Evolutionary conservation across 441 rosid genomes (phyloP), one percentile per base, ranked within the genome.

Genomic region (Theobroma grandiflorum): DNA sequence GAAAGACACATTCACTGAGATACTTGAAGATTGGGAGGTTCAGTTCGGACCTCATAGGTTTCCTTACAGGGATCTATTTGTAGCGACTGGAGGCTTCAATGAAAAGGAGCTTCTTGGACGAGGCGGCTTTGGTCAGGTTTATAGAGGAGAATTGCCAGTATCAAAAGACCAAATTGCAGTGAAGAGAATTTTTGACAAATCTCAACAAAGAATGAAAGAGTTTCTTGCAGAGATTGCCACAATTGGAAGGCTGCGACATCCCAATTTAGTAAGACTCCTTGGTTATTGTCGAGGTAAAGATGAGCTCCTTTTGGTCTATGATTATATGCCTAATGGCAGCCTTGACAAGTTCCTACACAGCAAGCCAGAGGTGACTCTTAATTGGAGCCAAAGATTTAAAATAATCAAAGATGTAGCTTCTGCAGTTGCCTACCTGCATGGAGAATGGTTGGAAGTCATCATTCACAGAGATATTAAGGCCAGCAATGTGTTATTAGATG

Each of bases 391-490:
- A 33, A 75, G 95, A 68, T 75, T 71, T 16, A 91, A 88, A 53
- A 86, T 91, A 35, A 73, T 91, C 15, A 80, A 85, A 0, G 93
- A 92, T 1, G 90, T 92, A n/a, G 93, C 95, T 2, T 89, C 91
- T 37, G 92, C 95, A 43, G 59, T 92, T 61, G 90, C 91, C 20
- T 92, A 92, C 74, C 76, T 90, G 76, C 95, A 92, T 83, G 91
- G 87, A 70, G 91, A 88, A 83, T 90, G 93, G 67, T 91, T 87
- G 63, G 89, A 86, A 70, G 91, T 89, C 71, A 93, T 92, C 55
- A 90, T 92, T 63, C 95, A 92, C 50, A 81, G 95, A 70, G 95
- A 92, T 57, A 74, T 92, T 2, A 92, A 92, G 86, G 84, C 87
- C 3, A 90, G 94, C 75, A 92, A 92, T 82, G 87, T 92, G 22